Evolutionary conservation across 2,329 filamentous ascomycete species (phyloP).

Genomic region (Xylaria multiplex): DNA sequence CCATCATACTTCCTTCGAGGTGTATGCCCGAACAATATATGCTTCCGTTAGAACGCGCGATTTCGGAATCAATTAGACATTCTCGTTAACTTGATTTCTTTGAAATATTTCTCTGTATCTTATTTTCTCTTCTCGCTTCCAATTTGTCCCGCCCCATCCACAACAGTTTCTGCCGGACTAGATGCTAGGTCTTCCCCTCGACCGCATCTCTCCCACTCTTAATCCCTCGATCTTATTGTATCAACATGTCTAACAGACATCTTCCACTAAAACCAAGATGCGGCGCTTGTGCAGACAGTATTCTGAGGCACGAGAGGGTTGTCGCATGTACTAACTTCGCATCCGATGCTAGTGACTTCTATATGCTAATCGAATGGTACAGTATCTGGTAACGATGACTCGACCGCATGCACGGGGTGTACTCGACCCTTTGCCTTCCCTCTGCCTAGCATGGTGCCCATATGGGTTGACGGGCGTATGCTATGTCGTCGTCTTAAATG

Average conservation of each 20-base stretch:
- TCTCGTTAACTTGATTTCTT: background rate
- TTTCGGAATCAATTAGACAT: background rate
- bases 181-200: background rate
- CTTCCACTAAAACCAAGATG: constrained; percentile 18
- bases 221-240: background rate
- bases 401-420: constrained; percentile 12
- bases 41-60: no score
- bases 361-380: constrained; percentile 16
- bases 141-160: background rate
- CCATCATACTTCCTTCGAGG: no score
- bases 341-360: constrained; percentile 10
- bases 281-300: constrained; percentile 13
- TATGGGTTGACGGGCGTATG: constrained; percentile 13
- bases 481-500: constrained; percentile 19
- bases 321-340: constrained; percentile 15
- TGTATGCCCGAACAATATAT: no score
- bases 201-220: background rate
- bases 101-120: background rate
- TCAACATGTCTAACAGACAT: constrained; percentile 16
- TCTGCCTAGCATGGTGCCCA: constrained; percentile 9
- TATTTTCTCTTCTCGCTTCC: background rate
- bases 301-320: constrained; percentile 15
- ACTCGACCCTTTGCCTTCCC: constrained; percentile 16
- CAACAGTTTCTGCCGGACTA: background rate
- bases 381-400: constrained; percentile 21